Base-by-base conservation (phyloP, 805 yeast species). In the Lachancea dasiensis region DNA sequence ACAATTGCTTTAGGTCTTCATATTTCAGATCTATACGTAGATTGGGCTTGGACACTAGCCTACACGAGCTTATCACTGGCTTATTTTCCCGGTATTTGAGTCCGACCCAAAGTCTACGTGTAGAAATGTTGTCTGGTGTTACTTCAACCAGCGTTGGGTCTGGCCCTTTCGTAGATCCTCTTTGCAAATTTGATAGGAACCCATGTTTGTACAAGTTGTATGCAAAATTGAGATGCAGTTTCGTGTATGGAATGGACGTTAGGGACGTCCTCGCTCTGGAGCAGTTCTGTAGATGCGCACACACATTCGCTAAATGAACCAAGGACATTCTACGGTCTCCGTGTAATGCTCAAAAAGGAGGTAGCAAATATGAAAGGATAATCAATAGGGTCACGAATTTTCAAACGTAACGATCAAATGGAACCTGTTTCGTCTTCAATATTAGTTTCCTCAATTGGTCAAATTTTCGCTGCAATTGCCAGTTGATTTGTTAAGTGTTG, bases 211-310 rank as follows among this genome's bases (percentile, higher is more conserved):
- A 86, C 26, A 92, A 73, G 24, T 87, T 90, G 37, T 84, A 67
- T 10, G 94, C 86, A 34, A 92, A 73, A 52, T 83, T 86, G 39
- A 92, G 69, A 60, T 90, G 95, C 50, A 86, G 67, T 50, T 81
- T 79, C 10, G 89, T 75, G 67, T 80, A 83, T 18, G 95, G 96
- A 14, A 92, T 73, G 14, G 86, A 74, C 0, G 97, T 86, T 42
- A 81, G 60, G 8, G 90, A 72, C 30, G 78, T 65, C 53, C 77
- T 76, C 34, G 85, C 90, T 59, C 81, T 73, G 11, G 85, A 72
- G 50, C 90, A 86, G 64, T 92, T 92, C 61, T 86, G 94, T 45
- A 92, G 59, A 57, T 90, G 97, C 16, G 95, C 79, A 56, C 95
- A 85, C 29, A 83, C 70, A 65, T 86, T 75, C 10, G 90, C 92